These are phyloP conservation scores for Reticulascus tulasneorum DNA, from an alignment of 2,329 filamentous ascomycete species.

Conservation along the genomic window DNA sequence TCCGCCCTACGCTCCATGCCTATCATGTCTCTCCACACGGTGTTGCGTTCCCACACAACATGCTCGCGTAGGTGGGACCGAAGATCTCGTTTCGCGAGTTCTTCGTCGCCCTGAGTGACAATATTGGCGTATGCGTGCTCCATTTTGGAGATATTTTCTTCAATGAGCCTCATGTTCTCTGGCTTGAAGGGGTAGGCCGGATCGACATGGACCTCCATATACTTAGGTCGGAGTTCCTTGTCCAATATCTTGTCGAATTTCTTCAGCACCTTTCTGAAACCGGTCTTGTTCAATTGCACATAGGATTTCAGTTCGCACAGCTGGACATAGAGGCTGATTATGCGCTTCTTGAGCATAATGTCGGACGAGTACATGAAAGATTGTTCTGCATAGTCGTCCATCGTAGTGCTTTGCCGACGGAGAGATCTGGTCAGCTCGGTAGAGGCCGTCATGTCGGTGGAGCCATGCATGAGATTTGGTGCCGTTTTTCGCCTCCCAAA, in stretches of 20 bases:
- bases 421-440: constrained; percentile 55
- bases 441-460: constrained; percentile 57
- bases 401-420: constrained; percentile 62
- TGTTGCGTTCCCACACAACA: constrained; percentile 98
- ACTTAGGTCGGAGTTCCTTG: constrained; percentile 70
- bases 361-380: constrained; percentile 61
- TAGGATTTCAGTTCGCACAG: constrained; percentile 95
- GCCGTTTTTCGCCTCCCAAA: constrained; percentile 32
- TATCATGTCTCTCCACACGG: constrained; percentile 98
- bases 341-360: constrained; percentile 89
- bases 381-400: constrained; percentile 77
- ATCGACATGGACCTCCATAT: constrained; percentile 71
- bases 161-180: constrained; percentile 65
- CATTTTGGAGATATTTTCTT: constrained; percentile 68
- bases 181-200: constrained; percentile 77
- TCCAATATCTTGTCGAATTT: constrained; percentile 98
- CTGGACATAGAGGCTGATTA: constrained; percentile 82
- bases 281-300: constrained; percentile 91
- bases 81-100: constrained; percentile 76
- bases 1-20: constrained; percentile 94
- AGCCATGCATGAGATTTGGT: constrained; percentile 33
- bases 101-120: constrained; percentile 75
- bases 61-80: constrained; percentile 90
- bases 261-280: constrained; percentile 93
- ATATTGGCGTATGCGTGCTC: constrained; percentile 78